Percentiles rank a stretch among this genome's conserved stretches.
These are phyloP conservation scores for Graphiopsis chlorocephala DNA, from an alignment of 2,329 filamentous ascomycete species.

Conservation along the genomic window DNA sequence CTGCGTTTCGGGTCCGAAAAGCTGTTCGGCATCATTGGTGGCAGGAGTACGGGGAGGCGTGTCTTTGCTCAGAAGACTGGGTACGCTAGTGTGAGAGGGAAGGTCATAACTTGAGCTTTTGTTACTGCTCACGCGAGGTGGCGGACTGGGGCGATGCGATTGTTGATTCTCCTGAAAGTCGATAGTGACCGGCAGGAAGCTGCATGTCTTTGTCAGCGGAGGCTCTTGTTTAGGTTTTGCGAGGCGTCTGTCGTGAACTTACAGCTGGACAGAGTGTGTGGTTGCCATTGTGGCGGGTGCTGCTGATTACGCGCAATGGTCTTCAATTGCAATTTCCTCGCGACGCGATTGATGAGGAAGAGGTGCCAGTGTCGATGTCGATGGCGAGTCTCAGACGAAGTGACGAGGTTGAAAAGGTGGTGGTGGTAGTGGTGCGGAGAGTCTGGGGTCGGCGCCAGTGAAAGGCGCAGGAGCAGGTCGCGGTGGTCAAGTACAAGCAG, in stretches of 20 bases:
- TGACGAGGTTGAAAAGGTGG: neutral
- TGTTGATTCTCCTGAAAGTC: slow-evolving; percentile 67
- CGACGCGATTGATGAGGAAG: neutral
- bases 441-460: neutral
- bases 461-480: neutral
- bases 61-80: slow-evolving; percentile 40
- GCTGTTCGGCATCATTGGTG: slow-evolving; percentile 39
- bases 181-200: slow-evolving; percentile 88
- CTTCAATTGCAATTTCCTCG: neutral
- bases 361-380: neutral
- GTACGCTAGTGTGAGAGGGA: slow-evolving; percentile 27
- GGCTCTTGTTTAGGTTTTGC: neutral
- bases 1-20: slow-evolving; percentile 42
- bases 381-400: neutral
- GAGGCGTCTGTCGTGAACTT: slow-evolving; percentile 21
- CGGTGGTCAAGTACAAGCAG: neutral
- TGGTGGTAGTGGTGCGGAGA: neutral
- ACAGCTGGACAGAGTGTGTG: slow-evolving; percentile 34
- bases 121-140: slow-evolving; percentile 37
- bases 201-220: slow-evolving; percentile 37
- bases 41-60: slow-evolving; percentile 45
- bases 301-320: neutral
- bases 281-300: slow-evolving; percentile 24
- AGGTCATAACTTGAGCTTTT: slow-evolving; percentile 47
- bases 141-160: slow-evolving; percentile 24